These are phyloP conservation scores for Climacium dendroides DNA, from an alignment of 225 moss, liverwort and hornwort genomes.

Conservation along the genomic window DNA sequence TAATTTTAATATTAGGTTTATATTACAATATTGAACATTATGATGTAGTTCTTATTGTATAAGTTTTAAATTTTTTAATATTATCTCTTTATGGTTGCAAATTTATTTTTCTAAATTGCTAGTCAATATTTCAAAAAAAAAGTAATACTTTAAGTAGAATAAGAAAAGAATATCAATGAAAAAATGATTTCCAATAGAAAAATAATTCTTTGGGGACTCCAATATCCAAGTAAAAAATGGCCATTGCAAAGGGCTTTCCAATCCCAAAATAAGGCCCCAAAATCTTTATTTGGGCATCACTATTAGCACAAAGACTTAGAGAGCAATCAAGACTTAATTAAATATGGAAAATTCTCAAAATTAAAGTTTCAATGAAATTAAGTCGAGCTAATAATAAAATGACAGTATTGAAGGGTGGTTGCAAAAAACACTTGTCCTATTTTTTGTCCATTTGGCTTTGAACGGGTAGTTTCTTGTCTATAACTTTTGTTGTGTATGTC, in stretches of 20 bases:
- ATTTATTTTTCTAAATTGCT: rapidly evolving
- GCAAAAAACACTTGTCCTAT: too few relatives aligned
- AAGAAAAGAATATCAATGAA: background rate
- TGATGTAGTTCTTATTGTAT: background rate
- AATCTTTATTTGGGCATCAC: rapidly evolving
- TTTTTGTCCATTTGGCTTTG: too few relatives aligned
- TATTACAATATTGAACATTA: background rate
- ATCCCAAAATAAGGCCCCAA: rapidly evolving
- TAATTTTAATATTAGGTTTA: background rate
- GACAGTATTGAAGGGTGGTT: background rate
- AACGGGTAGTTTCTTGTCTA: too few relatives aligned
- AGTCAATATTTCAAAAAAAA: too few relatives aligned
- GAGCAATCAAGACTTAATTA: too few relatives aligned
- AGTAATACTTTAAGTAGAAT: background rate
- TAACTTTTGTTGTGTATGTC: too few relatives aligned
- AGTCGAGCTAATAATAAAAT: background rate
- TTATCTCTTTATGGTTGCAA: rapidly evolving
- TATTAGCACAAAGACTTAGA: background rate
- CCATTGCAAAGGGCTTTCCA: background rate
- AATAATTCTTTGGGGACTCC: background rate
- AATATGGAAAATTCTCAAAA: background rate
- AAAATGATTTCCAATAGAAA: background rate
- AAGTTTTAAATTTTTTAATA: rapidly evolving
- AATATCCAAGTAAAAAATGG: background rate
- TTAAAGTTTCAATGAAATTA: background rate